phyloP scores from a whole-genome alignment of 2,329 filamentous ascomycete genomes.

The Nemania serpens region DNA sequence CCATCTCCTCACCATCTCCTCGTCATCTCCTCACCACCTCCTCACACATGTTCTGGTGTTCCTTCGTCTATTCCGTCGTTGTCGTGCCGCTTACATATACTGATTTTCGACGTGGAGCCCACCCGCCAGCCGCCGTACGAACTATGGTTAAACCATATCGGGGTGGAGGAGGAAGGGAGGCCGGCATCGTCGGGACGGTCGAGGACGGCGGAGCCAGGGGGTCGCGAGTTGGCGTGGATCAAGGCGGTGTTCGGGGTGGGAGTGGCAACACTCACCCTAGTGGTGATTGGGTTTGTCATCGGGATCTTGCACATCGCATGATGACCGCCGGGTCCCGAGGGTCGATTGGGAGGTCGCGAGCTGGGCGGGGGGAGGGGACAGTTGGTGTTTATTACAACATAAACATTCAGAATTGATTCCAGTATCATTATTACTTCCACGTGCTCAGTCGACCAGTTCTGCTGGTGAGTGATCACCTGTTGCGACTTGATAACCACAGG shows the following conservation, averaged over 20 bases:
- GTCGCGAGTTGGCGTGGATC: constrained; percentile 2
- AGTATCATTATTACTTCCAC: not conserved
- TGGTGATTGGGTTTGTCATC: not conserved
- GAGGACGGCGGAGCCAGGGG: constrained; percentile 4
- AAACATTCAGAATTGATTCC: not conserved
- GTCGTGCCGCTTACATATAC: not conserved
- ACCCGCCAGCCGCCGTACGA: too few relatives aligned
- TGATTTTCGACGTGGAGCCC: constrained; percentile 1
- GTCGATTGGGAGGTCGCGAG: constrained; percentile 3
- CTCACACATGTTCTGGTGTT: constrained; percentile 1
- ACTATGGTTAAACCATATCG: not conserved
- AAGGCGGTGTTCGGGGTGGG: not conserved
- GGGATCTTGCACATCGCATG: not conserved
- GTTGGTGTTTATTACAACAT: constrained; percentile 5
- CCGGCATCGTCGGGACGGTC: not conserved
- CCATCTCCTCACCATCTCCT: too few relatives aligned
- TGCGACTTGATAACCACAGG: not conserved
- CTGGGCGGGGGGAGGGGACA: constrained; percentile 6
- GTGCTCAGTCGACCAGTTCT: not conserved
- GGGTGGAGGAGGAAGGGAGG: constrained; percentile 2
- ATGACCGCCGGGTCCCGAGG: not conserved
- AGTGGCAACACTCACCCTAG: not conserved
- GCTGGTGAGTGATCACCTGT: not conserved
- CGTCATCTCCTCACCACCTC: too few relatives aligned
- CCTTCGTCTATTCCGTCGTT: not conserved